Conservation (phyloP, 139 green algal genomes). For the Limnomonas spitsbergensis region DNA sequence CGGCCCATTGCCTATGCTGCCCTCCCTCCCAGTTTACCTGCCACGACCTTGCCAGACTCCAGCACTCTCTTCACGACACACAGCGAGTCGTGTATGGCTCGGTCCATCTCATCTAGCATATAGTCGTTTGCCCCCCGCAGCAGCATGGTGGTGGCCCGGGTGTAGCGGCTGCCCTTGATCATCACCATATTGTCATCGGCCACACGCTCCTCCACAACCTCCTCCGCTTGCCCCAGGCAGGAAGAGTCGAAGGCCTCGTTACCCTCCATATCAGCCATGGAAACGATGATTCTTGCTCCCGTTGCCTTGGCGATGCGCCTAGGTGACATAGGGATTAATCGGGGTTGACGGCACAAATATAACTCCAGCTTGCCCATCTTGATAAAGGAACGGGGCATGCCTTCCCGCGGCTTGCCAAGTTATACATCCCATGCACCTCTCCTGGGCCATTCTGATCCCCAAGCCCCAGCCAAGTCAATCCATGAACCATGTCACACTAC, state of each 20-base stretch:
- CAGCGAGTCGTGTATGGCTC: slow-evolving; percentile 93
- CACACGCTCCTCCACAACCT: slow-evolving; percentile 72
- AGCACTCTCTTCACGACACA: slow-evolving; percentile 97
- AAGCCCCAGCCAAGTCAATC: too few relatives aligned
- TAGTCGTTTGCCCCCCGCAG: slow-evolving; percentile 97
- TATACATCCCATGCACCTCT: too few relatives aligned
- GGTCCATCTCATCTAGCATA: slow-evolving; percentile 98
- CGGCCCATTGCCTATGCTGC: too few relatives aligned
- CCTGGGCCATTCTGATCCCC: too few relatives aligned
- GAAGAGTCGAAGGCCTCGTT: slow-evolving; percentile 90
- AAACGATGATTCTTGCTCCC: slow-evolving; percentile 74
- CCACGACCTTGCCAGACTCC: slow-evolving; percentile 86
- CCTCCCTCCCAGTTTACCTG: too few relatives aligned
- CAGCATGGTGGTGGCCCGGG: slow-evolving; percentile 72
- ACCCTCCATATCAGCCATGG: slow-evolving; percentile 95
- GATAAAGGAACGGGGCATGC: too few relatives aligned
- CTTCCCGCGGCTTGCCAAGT: too few relatives aligned
- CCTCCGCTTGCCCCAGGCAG: slow-evolving; percentile 59
- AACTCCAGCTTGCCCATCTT: too few relatives aligned
- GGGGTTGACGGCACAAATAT: too few relatives aligned
- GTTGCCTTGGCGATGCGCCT: slow-evolving; percentile 83
- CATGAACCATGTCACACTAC: too few relatives aligned
- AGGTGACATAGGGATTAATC: neutral
- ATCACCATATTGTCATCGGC: slow-evolving; percentile 74
- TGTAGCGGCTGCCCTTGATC: slow-evolving; percentile 61